Percentiles rank a stretch among this genome's conserved stretches.
Conservation (phyloP, 2,329 filamentous ascomycete species). For the Teratosphaeriaceae sp. region DNA sequence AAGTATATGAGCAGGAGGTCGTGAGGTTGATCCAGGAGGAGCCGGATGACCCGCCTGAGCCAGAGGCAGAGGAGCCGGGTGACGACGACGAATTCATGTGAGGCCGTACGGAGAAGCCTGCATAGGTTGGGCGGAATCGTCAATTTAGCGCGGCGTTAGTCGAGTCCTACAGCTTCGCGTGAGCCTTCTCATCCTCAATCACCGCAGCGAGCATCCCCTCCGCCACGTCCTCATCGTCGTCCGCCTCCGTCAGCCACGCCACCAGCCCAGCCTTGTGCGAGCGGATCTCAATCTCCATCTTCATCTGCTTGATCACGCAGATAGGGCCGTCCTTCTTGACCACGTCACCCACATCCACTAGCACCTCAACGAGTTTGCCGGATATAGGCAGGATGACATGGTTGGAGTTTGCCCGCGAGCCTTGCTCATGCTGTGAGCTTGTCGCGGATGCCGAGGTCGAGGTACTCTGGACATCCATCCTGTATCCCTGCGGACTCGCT, state of each 20-base stretch:
- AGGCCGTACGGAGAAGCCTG: background rate
- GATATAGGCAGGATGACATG: constrained; percentile 53
- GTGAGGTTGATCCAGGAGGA: background rate
- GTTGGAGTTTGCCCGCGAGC: constrained; percentile 41
- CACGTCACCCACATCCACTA: constrained; percentile 47
- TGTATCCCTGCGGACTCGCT: constrained; percentile 33
- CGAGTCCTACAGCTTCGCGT: constrained; percentile 20
- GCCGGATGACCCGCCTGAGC: background rate
- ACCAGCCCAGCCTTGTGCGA: constrained; percentile 42
- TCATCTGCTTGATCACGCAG: constrained; percentile 59
- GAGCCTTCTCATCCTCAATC: constrained; percentile 32
- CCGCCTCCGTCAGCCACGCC: constrained; percentile 46
- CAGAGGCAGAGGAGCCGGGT: background rate
- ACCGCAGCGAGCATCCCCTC: constrained; percentile 50
- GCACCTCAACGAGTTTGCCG: constrained; percentile 53
- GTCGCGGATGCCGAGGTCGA: constrained; percentile 36
- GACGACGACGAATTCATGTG: background rate
- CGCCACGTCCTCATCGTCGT: constrained; percentile 50
- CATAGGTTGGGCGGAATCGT: background rate
- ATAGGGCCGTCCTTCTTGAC: constrained; percentile 48
- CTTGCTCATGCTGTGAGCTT: constrained; percentile 39
- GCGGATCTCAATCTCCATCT: constrained; percentile 62
- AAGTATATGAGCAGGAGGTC: background rate
- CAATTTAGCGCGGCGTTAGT: background rate
- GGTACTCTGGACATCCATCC: constrained; percentile 35